Conservation (phyloP, 306 rosid species). For the Ceratonia siliqua region DNA sequence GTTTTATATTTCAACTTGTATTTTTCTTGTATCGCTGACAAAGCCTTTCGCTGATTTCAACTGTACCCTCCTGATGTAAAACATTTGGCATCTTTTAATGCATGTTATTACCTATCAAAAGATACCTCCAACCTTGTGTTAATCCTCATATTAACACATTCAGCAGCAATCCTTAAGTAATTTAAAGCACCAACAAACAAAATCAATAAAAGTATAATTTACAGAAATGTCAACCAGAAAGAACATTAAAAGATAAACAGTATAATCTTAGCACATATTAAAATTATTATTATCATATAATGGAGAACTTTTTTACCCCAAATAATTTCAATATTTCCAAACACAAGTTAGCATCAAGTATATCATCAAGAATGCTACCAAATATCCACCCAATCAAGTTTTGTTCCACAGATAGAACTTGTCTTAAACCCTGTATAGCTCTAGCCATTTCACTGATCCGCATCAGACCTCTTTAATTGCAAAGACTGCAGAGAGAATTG, state of each 20-base stretch:
- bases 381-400: constrained; percentile 24
- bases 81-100: not conserved
- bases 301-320: not conserved
- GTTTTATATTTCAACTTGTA: not conserved
- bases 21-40: not conserved
- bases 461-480: constrained; percentile 39
- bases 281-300: constrained; percentile 12
- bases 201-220: not conserved
- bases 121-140: not conserved
- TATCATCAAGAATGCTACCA: constrained; percentile 22
- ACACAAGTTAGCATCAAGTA: not conserved
- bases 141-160: not conserved
- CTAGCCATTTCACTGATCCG: constrained; percentile 42
- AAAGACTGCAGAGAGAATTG: constrained; percentile 36
- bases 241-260: not conserved
- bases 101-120: not conserved
- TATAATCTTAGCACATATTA: not conserved
- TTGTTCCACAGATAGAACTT: constrained; percentile 20
- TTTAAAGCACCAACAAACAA: not conserved
- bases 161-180: not conserved
- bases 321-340: constrained; percentile 6
- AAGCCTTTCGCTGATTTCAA: not conserved
- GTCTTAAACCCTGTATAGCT: constrained; percentile 28
- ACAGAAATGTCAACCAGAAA: not conserved
- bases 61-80: not conserved